Evolutionary conservation across 208 protist genomes (phyloP), one percentile per base, ranked within the genome.

Genomic region (Crithidia bombi): DNA sequence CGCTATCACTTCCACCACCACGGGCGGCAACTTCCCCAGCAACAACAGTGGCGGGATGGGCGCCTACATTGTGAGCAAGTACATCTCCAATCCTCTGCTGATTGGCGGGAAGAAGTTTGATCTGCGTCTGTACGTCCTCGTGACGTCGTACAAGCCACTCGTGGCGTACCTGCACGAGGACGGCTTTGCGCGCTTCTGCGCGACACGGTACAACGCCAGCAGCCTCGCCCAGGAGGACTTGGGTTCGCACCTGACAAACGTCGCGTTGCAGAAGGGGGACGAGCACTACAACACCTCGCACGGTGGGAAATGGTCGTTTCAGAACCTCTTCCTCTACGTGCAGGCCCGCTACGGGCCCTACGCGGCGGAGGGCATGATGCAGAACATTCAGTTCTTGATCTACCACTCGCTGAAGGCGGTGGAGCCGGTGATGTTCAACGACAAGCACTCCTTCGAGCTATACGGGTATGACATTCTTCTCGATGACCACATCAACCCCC

Each of bases 391-490:
- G 38, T 96, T 93, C 64, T 77, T 98, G 35, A 97, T 99, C 54
- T 89, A 89, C 44, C 90, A 98, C 68, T 97, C 94, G 12, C 84
- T 98, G 14, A 83, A 85, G 59, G 90, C 95, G 14, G 87, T 95
- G 75, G 91, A 97, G 62, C 65, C 79, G 49, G 83, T 97, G 5
- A 96, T 99, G 55, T 98, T 97, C 64, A 97, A 98, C 61, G 97
- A 98, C 73, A 87, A 85, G 62, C 89, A 97, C 73, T 98, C 92
- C 67, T 99, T 99, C 85, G 98, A 99, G 76, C 69, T 98, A 19
- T 99, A 99, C 83, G 98, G 98, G 21, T 99, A 98, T 65, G 98
- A 99, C 79, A 85, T 99, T 10, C 82, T 99, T 23, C 90, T 99
- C 43, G 98, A 99, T 71, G 85, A 85, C n/a, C 59, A 85, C 5